A percentile compares a stretch with the other conserved stretches of the same genome.
These are phyloP conservation scores for Coccomyxa subellipsoidea DNA, from an alignment of 163 green algal genomes.

Conservation along the genomic window DNA sequence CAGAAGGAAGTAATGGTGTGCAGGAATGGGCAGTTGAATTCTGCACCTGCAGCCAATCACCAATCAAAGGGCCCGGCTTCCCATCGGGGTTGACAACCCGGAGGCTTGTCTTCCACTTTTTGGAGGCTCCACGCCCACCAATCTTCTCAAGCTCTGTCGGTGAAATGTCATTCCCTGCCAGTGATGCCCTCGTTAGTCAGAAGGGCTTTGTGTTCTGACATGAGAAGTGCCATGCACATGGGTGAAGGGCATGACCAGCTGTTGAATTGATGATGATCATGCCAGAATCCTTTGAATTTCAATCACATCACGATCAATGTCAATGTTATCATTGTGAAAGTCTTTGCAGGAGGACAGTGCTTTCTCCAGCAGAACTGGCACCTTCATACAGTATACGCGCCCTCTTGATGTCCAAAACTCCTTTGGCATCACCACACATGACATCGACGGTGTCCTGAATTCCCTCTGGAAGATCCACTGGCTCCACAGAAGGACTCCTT, in stretches of 20 bases:
- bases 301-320: too few relatives aligned
- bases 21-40: background rate
- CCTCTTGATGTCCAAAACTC: background rate
- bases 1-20: background rate
- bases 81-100: background rate
- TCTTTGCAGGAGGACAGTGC: too few relatives aligned
- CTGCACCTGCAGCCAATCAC: background rate
- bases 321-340: too few relatives aligned
- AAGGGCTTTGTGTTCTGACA: too few relatives aligned
- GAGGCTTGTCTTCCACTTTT: conserved; percentile 2
- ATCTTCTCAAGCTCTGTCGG: conserved; percentile 2
- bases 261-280: too few relatives aligned
- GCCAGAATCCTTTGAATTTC: too few relatives aligned
- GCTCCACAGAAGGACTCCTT: background rate
- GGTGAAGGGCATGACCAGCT: too few relatives aligned
- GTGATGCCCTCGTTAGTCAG: too few relatives aligned
- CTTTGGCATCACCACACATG: background rate
- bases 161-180: background rate
- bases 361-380: too few relatives aligned
- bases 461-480: background rate
- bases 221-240: too few relatives aligned
- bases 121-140: background rate
- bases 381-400: background rate
- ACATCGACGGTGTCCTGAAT: background rate
- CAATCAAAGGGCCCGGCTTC: background rate